Evolutionary conservation across 2,329 filamentous ascomycete species (phyloP), one percentile per base, ranked within the genome.

Genomic region (Pyrenochaeta sp.): DNA sequence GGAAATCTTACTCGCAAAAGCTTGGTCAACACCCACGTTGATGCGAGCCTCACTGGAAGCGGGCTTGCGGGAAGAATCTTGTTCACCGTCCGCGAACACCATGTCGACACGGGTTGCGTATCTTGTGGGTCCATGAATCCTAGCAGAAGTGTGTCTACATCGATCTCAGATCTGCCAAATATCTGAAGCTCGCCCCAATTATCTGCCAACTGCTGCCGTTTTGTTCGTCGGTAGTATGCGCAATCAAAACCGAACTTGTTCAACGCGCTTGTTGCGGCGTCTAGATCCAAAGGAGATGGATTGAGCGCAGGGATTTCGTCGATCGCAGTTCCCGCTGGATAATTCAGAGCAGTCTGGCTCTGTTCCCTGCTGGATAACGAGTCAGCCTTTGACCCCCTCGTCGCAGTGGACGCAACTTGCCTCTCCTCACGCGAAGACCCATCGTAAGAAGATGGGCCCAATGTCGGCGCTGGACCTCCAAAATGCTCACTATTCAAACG

Each of bases 1-100:
- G n/a, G n/a, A n/a, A n/a, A n/a, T n/a, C 67, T 38, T 61, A 67
- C 67, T 40, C 63, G 59, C 61, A 68, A 67, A 60, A 69, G 56
- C 30, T 69, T 69, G 27, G 65, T 68, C 44, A 70, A 42, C 3
- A 69, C 35, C 54, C 56, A 69, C 4, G 65, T 52, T 5, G 65
- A 68, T 11, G 67, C 67, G 30, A 70, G 46, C 19, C 66, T 55
- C 8, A 65, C 42, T 8, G 67, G 58, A 26, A 70, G 40, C 20
- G 64, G 35, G 3, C 53, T 43, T 11, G 53, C 32, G 4, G 55
- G 61, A 9, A 70, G 50, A 26, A 69, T 44, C 41, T 59, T 68
- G 42, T 68, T 67, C 19, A 63, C 53, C 26, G 57, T 64, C 37
- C 63, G 54, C 11, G 65, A 56, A 20, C 65, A 58, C 67, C 67